phyloP scores from a whole-genome alignment of 2,329 filamentous ascomycete species.

The Colletotrichum cordylinicola region DNA sequence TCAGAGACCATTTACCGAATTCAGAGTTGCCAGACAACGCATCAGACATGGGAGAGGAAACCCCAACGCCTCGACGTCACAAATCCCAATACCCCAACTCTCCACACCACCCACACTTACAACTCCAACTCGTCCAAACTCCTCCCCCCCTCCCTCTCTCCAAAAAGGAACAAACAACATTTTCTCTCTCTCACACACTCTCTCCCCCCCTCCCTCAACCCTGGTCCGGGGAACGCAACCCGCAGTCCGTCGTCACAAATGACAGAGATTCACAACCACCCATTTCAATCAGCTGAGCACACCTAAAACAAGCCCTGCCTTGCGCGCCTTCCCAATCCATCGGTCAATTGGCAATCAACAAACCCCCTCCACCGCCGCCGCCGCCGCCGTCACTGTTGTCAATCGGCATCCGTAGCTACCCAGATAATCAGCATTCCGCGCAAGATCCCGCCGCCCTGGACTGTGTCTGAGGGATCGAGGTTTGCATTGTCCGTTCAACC shows the following conservation, averaged over 20 bases:
- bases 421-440: neutral
- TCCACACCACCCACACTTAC: neutral
- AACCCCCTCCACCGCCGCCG: neutral
- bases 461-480: neutral
- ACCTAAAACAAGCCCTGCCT: neutral
- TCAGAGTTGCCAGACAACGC: neutral
- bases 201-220: neutral
- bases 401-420: neutral
- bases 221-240: neutral
- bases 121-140: neutral
- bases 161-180: neutral
- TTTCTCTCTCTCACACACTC: too few species aligned
- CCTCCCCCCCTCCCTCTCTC: neutral
- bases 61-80: neutral
- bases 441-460: neutral
- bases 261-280: neutral
- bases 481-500: neutral
- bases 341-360: neutral
- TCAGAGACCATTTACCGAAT: neutral
- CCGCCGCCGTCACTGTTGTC: neutral
- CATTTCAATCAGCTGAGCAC: slow-evolving; percentile 8
- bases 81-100: neutral
- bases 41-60: neutral
- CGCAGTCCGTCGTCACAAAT: neutral
- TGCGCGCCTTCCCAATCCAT: neutral